Conservation (phyloP, 1,139 yeast genomes). For the Komagataea norvegica region DNA sequence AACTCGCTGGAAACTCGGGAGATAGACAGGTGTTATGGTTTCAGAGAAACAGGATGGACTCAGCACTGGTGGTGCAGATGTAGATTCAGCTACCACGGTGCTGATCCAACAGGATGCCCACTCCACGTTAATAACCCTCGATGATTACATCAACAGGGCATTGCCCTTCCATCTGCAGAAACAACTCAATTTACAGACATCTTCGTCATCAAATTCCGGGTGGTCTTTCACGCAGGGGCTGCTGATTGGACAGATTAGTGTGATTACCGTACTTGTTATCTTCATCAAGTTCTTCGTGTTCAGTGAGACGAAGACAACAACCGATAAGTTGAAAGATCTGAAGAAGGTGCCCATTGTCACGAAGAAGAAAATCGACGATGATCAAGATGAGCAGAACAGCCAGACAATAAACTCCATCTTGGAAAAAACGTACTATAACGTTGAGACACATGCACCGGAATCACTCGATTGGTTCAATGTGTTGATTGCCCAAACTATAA, state of each 20-base stretch:
- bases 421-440: slow-evolving; percentile 91
- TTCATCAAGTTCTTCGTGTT: slow-evolving; percentile 86
- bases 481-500: slow-evolving; percentile 82
- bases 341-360: slow-evolving; percentile 22
- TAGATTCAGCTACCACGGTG: slow-evolving; percentile 17
- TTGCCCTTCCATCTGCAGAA: slow-evolving; percentile 32
- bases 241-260: slow-evolving; percentile 80
- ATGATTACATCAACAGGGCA: slow-evolving; percentile 31
- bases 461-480: slow-evolving; percentile 97
- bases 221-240: slow-evolving; percentile 78
- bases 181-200: slow-evolving; percentile 24
- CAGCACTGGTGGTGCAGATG: no score
- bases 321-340: slow-evolving; percentile 33
- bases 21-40: no score
- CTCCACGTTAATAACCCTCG: slow-evolving; percentile 29
- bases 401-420: slow-evolving; percentile 46
- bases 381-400: slow-evolving; percentile 29
- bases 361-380: slow-evolving; percentile 21
- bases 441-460: slow-evolving; percentile 80
- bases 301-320: slow-evolving; percentile 52
- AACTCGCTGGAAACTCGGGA: no score
- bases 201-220: slow-evolving; percentile 14
- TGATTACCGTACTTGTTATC: slow-evolving; percentile 64
- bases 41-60: no score
- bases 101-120: slow-evolving; percentile 23